Conservation (phyloP, 106 monocot species). For the Dendrobium catenatum region DNA sequence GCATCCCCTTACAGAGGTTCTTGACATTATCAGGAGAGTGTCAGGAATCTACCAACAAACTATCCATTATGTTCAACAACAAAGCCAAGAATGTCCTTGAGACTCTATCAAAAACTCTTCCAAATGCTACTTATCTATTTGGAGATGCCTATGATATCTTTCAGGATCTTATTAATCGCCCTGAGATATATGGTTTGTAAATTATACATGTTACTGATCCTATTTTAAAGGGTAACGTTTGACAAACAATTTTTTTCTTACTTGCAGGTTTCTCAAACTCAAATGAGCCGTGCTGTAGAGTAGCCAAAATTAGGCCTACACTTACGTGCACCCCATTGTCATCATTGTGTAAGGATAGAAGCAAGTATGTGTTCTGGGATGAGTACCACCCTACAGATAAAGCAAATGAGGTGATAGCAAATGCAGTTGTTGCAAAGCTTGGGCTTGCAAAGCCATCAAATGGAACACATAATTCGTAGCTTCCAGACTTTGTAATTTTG, state of each 20-base stretch:
- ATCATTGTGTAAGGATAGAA: constrained; percentile 69
- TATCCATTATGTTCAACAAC: constrained; percentile 60
- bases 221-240: neutral
- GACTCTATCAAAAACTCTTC: constrained; percentile 42
- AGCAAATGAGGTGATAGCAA: constrained; percentile 84
- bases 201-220: neutral
- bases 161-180: constrained; percentile 62
- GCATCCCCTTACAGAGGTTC: constrained; percentile 82
- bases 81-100: constrained; percentile 23
- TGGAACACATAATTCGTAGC: constrained; percentile 5
- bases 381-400: constrained; percentile 94
- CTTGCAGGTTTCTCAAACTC: constrained; percentile 74
- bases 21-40: constrained; percentile 52
- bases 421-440: constrained; percentile 47
- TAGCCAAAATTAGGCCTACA: constrained; percentile 63
- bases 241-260: neutral
- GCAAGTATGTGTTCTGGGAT: constrained; percentile 95
- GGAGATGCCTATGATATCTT: constrained; percentile 76
- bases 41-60: constrained; percentile 71
- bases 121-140: constrained; percentile 62
- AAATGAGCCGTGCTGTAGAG: constrained; percentile 59
- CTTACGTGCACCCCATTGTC: constrained; percentile 86
- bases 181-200: constrained; percentile 44
- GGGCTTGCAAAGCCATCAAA: constrained; percentile 27
- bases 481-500: neutral